Evolutionary conservation across 2,329 filamentous ascomycete species (phyloP), one percentile per base, ranked within the genome.

Genomic region (Dichotomopilus funicola): DNA sequence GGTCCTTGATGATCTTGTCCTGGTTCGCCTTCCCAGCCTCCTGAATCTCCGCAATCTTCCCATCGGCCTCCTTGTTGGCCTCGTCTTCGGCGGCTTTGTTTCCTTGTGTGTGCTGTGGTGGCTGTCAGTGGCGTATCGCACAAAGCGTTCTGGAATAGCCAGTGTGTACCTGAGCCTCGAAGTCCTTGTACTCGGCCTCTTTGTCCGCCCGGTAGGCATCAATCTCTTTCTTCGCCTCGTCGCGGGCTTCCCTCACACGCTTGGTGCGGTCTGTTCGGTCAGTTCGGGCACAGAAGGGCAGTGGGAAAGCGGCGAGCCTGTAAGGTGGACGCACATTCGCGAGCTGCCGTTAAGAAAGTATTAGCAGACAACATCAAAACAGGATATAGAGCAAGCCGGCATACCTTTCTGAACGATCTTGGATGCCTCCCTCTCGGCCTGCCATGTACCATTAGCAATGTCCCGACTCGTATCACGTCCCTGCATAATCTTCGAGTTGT

Each of bases 391-490:
- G 19, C 34, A 42, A 13, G 46, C 40, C 5, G 40, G 71, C 77
- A 59, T 73, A 95, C 92, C 89, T 82, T 94, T 91, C 74, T 97
- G 92, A 56, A 99, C 91, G 72, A 99, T 99, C 82, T 96, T 96
- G 76, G 96, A 92, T 59, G 94, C 94, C 74, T 97, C 92, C 75
- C 91, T 88, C 82, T 99, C 94, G 67, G 94, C 91, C 92, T 97
- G 65, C 36, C 6, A 13, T 64, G 40, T 6, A 6, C 40, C 40
- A 42, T 42, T 6, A 27, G 19, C 19, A 27, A 27, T 3, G 19
- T 27, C 19, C 19, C 19, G 19, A 27, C 19, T 27, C 19, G 2
- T 27, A 27, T 27, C 19, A 2, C 19, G 3, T 27, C 19, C 19
- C 19, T n/a, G n/a, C n/a, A n/a, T n/a, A n/a, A n/a, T n/a, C n/a